phyloP scores from a whole-genome alignment of 257 asterid species.

The Coffea eugenioides region DNA sequence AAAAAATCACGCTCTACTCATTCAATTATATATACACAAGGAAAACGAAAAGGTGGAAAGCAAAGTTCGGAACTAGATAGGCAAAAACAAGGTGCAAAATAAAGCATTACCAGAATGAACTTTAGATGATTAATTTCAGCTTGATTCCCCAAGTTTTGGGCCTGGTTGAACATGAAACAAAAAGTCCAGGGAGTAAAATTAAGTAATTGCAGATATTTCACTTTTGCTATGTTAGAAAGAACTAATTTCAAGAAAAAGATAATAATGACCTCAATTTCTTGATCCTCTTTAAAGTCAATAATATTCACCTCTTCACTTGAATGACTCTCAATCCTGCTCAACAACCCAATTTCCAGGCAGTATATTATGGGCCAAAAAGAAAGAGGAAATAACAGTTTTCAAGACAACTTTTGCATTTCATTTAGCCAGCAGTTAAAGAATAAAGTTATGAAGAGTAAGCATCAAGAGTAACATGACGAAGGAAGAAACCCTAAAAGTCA shows the following conservation, averaged over 20 bases:
- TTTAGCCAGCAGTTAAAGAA: not conserved
- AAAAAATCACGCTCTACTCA: constrained; percentile 24
- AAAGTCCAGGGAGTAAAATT: constrained; percentile 13
- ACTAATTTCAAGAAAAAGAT: not conserved
- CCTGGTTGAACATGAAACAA: constrained; percentile 27
- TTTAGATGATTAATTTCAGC: constrained; percentile 58
- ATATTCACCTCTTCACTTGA: constrained; percentile 35
- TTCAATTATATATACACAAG: not conserved
- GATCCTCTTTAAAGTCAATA: constrained; percentile 25
- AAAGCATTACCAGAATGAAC: constrained; percentile 67
- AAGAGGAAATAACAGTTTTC: not conserved
- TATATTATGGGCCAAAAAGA: not conserved
- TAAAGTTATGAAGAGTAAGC: not conserved
- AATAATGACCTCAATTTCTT: constrained; percentile 48
- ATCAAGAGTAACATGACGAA: not conserved
- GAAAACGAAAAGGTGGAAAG: not conserved
- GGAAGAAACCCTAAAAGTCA: not conserved
- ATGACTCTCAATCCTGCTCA: constrained; percentile 35
- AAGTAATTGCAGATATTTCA: not conserved
- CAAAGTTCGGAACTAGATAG: constrained; percentile 11
- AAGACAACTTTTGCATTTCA: not conserved
- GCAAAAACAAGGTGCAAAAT: constrained; percentile 9
- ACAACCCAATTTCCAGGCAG: constrained; percentile 17
- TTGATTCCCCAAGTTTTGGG: constrained; percentile 42
- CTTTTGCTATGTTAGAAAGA: not conserved